Conservation (phyloP, 108 stramenopile genomes). For the Bacterosira constricta region DNA sequence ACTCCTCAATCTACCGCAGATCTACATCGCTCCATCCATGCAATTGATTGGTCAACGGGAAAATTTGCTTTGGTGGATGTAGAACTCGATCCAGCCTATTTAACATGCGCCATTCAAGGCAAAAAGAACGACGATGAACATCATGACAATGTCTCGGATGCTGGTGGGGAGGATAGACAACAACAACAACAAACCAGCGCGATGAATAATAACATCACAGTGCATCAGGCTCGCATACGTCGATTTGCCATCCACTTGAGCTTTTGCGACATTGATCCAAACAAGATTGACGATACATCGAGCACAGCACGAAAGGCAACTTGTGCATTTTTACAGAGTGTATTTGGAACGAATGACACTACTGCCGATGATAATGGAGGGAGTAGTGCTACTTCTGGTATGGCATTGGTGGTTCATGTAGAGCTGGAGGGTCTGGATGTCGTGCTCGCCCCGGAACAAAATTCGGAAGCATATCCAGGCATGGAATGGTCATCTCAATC, state of each 20-base stretch:
- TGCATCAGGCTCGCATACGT: slow-evolving; percentile 12
- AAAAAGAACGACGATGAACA: slow-evolving; percentile 29
- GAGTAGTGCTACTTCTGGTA: neutral
- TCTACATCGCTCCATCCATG: slow-evolving; percentile 61
- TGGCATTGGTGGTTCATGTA: slow-evolving; percentile 28
- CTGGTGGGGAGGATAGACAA: neutral
- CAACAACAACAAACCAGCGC: neutral
- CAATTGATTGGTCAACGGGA: slow-evolving; percentile 76
- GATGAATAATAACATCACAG: slow-evolving; percentile 7
- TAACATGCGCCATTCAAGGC: slow-evolving; percentile 44
- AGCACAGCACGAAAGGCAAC: slow-evolving; percentile 31
- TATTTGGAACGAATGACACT: slow-evolving; percentile 15
- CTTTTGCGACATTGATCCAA: slow-evolving; percentile 7
- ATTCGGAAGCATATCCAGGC: neutral
- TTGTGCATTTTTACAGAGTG: slow-evolving; percentile 8
- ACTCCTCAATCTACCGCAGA: slow-evolving; percentile 51
- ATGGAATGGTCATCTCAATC: neutral
- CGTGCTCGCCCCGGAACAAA: slow-evolving; percentile 15
- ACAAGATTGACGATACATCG: neutral
- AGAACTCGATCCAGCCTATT: slow-evolving; percentile 55
- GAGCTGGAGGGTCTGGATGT: slow-evolving; percentile 34
- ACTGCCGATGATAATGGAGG: neutral
- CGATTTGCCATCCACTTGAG: slow-evolving; percentile 24
- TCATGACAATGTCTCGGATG: slow-evolving; percentile 32
- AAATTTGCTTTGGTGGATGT: slow-evolving; percentile 62